A percentile compares a stretch with the other conserved stretches of the same genome.
These are phyloP conservation scores for Podila horticola DNA, from an alignment of 192 early-diverging fungal genomes.

Conservation along the genomic window DNA sequence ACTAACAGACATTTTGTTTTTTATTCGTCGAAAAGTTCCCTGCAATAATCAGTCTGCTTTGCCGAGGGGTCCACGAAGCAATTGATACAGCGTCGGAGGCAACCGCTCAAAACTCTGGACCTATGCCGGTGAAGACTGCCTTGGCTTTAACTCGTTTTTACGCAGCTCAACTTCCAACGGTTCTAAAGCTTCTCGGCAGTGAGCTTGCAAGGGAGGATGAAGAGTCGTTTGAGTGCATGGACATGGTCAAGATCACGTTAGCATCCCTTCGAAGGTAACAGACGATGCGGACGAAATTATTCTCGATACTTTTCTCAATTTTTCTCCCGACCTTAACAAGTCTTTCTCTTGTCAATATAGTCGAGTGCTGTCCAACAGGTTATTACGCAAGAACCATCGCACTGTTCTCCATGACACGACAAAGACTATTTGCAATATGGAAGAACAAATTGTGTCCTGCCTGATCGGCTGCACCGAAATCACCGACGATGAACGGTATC, in stretches of 20 bases:
- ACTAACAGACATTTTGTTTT: background rate
- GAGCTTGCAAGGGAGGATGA: background rate
- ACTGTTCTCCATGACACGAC: conserved; percentile 12
- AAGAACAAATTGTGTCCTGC: conserved; percentile 16
- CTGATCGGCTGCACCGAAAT: background rate
- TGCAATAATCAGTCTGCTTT: conserved; percentile 1
- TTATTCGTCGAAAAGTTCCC: background rate
- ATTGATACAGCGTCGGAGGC: conserved; percentile 1
- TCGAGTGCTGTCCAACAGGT: conserved; percentile 19
- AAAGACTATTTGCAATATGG: conserved; percentile 17
- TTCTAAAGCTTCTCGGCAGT: background rate
- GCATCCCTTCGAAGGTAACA: conserved; percentile 31
- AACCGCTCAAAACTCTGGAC: background rate
- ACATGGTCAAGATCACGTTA: conserved; percentile 6
- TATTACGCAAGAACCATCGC: conserved; percentile 16
- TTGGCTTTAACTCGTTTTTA: background rate
- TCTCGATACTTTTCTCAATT: background rate
- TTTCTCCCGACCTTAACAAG: too few relatives aligned
- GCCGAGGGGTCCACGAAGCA: conserved; percentile 17
- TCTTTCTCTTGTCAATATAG: conserved; percentile 5
- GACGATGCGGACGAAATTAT: background rate
- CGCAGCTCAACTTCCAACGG: background rate
- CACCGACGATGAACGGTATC: conserved; percentile 8
- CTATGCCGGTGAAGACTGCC: background rate
- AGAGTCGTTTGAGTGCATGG: conserved; percentile 10